phyloP scores from a whole-genome alignment of 768 basidiomycete genomes.

The Astraeus odoratus region DNA sequence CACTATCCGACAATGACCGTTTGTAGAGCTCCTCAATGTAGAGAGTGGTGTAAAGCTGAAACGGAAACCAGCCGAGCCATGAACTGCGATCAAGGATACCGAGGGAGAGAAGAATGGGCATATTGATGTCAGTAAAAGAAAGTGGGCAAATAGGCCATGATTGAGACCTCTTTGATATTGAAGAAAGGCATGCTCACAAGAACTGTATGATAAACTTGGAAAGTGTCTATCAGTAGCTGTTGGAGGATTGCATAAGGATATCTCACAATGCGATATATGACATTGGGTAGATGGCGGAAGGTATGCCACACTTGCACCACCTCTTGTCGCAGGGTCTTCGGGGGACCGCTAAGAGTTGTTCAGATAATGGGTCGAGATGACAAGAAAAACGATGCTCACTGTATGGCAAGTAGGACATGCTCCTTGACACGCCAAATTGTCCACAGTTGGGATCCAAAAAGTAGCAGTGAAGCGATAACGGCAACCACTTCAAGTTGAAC shows the following conservation, averaged over 20 bases:
- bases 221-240: constrained; percentile 6
- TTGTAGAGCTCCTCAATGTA: constrained; percentile 88
- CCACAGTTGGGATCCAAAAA: constrained; percentile 58
- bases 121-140: too few species aligned
- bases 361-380: neutral
- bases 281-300: constrained; percentile 57
- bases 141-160: neutral
- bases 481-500: constrained; percentile 79
- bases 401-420: constrained; percentile 51
- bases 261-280: constrained; percentile 78
- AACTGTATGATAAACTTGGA: constrained; percentile 70
- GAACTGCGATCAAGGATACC: too few species aligned
- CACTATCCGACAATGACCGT: constrained; percentile 26
- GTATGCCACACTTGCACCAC: constrained; percentile 67
- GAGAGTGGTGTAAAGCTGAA: constrained; percentile 81
- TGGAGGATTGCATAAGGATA: constrained; percentile 2
- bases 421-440: constrained; percentile 64
- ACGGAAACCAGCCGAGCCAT: constrained; percentile 90
- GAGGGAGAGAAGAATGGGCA: too few species aligned
- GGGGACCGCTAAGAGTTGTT: constrained; percentile 4
- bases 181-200: constrained; percentile 45
- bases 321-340: constrained; percentile 33
- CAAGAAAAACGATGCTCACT: constrained; percentile 12
- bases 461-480: constrained; percentile 60
- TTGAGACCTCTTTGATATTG: neutral